Evolutionary conservation across 352 stramenopile species (phyloP).

Genomic region (Pythium plurisporium): DNA sequence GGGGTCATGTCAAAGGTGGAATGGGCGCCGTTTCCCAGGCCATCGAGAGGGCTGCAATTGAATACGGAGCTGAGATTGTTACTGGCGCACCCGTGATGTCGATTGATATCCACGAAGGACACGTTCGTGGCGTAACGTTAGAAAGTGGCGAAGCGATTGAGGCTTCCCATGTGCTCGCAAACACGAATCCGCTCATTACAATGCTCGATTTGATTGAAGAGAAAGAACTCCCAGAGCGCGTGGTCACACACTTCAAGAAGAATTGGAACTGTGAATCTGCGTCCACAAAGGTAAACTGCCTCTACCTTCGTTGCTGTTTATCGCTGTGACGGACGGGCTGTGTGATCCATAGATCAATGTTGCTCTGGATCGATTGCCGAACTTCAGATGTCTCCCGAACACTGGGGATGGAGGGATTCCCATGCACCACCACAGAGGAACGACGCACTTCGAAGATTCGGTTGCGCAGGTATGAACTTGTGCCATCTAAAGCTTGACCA

Average conservation of each 20-base stretch:
- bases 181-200: slow-evolving; percentile 71
- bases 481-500: neutral
- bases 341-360: slow-evolving; percentile 72
- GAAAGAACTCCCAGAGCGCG: slow-evolving; percentile 41
- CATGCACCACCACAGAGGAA: slow-evolving; percentile 82
- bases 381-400: slow-evolving; percentile 82
- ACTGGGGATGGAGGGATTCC: slow-evolving; percentile 42
- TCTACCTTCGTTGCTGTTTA: no score
- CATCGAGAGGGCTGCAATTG: slow-evolving; percentile 50
- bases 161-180: slow-evolving; percentile 69
- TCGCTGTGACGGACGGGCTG: no score
- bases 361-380: slow-evolving; percentile 73
- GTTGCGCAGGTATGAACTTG: slow-evolving; percentile 39
- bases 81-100: slow-evolving; percentile 60
- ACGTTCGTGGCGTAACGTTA: slow-evolving; percentile 60
- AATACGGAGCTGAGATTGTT: slow-evolving; percentile 66
- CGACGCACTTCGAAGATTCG: slow-evolving; percentile 87
- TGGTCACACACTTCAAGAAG: slow-evolving; percentile 68
- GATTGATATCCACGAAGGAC: slow-evolving; percentile 47
- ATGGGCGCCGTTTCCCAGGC: slow-evolving; percentile 83
- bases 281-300: slow-evolving; percentile 49
- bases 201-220: slow-evolving; percentile 80
- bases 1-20: slow-evolving; percentile 87
- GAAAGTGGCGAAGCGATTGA: slow-evolving; percentile 48
- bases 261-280: slow-evolving; percentile 79